Evolutionary conservation across 768 basidiomycete species (phyloP), one percentile per base, ranked within the genome.

Genomic region (Lactarius pseudohatsudake): DNA sequence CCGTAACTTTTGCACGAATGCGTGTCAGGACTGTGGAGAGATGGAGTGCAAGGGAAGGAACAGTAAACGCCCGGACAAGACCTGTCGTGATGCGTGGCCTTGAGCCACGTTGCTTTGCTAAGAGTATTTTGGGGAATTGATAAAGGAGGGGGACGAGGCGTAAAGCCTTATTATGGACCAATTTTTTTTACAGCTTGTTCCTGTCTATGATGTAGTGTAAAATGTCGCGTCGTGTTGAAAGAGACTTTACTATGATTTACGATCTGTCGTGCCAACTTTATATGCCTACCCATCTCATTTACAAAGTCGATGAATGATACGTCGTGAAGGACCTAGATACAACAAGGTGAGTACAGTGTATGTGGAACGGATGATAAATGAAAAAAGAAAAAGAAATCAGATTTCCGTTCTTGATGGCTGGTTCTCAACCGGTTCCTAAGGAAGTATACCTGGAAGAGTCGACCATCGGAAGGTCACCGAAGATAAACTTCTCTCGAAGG

Each of bases 1-100:
- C 4, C 79, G 90, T 45, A 79, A 79, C 54, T 91, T 90, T 73
- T 93, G 91, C 73, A 79, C 78, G 71, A 91, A 86, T 74, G 79
- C 85, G 50, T 92, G 91, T 69, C 88, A 90, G 77, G 91, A 93
- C 75, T 93, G 91, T 74, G 89, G 89, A n/a, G 88, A 88, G 79
- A 71, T 88, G 69, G 87, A 89, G 18, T 93, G 91, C 72, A 86
- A 82, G 71, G 91, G 91, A 30, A 80, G 91, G 76, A 92, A 90
- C 72, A 89, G 87, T 72, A 81, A 90, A 74, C 78, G 89, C 57
- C 91, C 91, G 7, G 90, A 91, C 72, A 88, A 89, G 75, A 82
- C 81, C 65, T 92, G 91, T 71, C 79, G 80, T 4, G 88, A 91
- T 67, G 81, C 83, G 30, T 84, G 83, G 81, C 64, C 70, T 10